Evolutionary conservation across 768 basidiomycete genomes (phyloP), one percentile per base, ranked within the genome.

Genomic region (Tulasnella sp.): DNA sequence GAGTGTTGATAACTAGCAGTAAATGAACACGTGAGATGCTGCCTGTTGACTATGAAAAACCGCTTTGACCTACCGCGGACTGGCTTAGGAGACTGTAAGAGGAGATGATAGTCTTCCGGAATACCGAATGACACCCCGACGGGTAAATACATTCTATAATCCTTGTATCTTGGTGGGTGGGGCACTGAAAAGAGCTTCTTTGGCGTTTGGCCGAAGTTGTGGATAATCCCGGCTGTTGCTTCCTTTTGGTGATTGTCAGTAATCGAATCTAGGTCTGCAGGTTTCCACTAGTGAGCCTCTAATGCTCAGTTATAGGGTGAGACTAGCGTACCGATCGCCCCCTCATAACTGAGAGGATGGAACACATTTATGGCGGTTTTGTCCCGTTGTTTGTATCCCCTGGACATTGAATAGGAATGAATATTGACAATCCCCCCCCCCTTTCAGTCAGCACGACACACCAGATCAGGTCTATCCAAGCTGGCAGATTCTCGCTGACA

Each of bases 151-250:
- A 90, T 88, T n/a, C 90, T 85, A 0, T 95, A 95, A 75, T 93
- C 90, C 84, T 92, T 89, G 81, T 92, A 91, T 42, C 96, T 89
- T 40, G 88, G 86, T 0, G 96, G 95, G 88, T 98, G 97, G 2
- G 94, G 89, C 0, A 86, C 83, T 11, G 86, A 88, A 85, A 98
- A 98, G 11, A 98, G 89, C 84, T 95, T 96, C 40, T 92, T 89
- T 14, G 96, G 96, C 0, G 96, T 97, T 86, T 97, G 96, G 20
- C 96, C 96, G 82, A 98, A 98, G 82, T 97, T 97, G 85, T 97
- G 96, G 75, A 98, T 97, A 80, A 97, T 97, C 1, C 96, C 96
- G 28, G 97, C 94, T 9, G 95, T 96, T 0, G 97, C 96, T 83
- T 96, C 95, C 48, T 94, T 90, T 86, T 98, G 95, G 11, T 95